Evolutionary conservation across 164 flowering plant genomes (phyloP).

Genomic region (Magnolia sinica): DNA sequence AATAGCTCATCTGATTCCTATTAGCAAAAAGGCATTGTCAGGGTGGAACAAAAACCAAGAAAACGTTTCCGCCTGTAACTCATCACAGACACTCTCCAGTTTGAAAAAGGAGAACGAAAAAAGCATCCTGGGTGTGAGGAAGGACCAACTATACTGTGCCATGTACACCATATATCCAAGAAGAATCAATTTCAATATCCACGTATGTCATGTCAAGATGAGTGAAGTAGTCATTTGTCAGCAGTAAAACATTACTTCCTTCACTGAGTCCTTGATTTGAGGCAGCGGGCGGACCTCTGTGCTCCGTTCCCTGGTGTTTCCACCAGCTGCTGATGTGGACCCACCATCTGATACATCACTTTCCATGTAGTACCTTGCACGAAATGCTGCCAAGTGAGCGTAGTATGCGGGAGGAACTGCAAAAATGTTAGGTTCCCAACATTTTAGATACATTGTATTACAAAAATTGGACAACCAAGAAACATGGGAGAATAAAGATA

Average conservation of each 20-base stretch:
- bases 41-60: too few relatives aligned
- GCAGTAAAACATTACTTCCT: conserved; percentile 74
- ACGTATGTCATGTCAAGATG: too few relatives aligned
- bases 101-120: too few relatives aligned
- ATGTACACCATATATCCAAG: too few relatives aligned
- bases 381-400: conserved; percentile 74
- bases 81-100: too few relatives aligned
- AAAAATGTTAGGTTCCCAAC: not conserved
- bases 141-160: too few relatives aligned
- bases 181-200: too few relatives aligned
- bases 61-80: too few relatives aligned
- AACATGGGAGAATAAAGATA: not conserved
- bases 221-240: conserved; percentile 17
- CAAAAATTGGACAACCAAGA: not conserved
- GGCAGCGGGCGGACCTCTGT: conserved; percentile 39
- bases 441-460: not conserved
- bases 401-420: conserved; percentile 93
- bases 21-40: too few relatives aligned
- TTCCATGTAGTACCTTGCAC: conserved; percentile 67
- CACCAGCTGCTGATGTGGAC: conserved; percentile 3
- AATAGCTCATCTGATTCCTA: too few relatives aligned
- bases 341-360: conserved; percentile 42
- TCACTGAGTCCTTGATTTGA: conserved; percentile 47
- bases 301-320: conserved; percentile 13
- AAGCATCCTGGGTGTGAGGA: too few relatives aligned